Conservation (phyloP, 2,329 filamentous ascomycete species). For the Aureobasidium sp. region DNA sequence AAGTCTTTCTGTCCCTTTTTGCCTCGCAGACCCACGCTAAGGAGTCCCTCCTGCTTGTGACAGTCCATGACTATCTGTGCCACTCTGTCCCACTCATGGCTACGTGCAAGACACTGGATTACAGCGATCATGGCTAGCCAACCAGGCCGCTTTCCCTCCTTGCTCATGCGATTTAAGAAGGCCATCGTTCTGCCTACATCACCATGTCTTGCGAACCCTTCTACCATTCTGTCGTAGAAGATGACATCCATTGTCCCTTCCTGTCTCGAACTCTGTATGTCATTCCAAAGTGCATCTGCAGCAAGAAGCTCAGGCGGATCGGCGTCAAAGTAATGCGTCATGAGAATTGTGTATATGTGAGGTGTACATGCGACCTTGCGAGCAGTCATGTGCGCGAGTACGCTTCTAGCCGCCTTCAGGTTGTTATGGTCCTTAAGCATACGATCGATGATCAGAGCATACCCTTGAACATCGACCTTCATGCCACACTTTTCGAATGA, state of each 20-base stretch:
- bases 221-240: conserved; percentile 64
- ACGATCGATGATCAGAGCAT: conserved; percentile 62
- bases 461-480: conserved; percentile 55
- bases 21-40: conserved; percentile 20
- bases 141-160: conserved; percentile 34
- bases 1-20: conserved; percentile 24
- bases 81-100: conserved; percentile 30
- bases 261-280: conserved; percentile 33
- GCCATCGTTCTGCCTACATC: conserved; percentile 43
- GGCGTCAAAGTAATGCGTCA: conserved; percentile 56
- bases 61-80: conserved; percentile 33
- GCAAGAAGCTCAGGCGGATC: conserved; percentile 49
- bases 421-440: conserved; percentile 47
- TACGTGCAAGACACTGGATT: conserved; percentile 32
- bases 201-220: conserved; percentile 51
- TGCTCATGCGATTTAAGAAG: conserved; percentile 34
- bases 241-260: conserved; percentile 39
- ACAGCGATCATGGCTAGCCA: conserved; percentile 36
- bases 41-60: conserved; percentile 25
- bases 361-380: conserved; percentile 48
- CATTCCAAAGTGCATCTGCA: conserved; percentile 52
- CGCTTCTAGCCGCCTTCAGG: conserved; percentile 46
- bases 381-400: conserved; percentile 56
- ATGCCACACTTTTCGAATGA: conserved; percentile 53
- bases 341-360: conserved; percentile 68